Evolutionary conservation across 2,329 filamentous ascomycete species (phyloP), one percentile per base, ranked within the genome.

Genomic region (Tolypocladium tropicale): DNA sequence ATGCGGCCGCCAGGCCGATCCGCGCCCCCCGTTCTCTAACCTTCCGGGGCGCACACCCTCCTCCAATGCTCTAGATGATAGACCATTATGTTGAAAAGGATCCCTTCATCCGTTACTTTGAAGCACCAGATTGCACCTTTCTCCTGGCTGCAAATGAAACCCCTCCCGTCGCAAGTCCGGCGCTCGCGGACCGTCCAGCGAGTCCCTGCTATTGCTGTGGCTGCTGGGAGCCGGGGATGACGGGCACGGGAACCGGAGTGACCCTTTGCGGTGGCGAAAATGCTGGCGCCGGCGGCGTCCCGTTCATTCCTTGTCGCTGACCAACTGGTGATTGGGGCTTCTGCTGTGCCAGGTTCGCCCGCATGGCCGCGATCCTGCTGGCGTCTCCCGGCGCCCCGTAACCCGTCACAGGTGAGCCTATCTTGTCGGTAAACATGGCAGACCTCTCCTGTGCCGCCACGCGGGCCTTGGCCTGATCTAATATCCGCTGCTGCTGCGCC

Each of bases 401-500:
- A 23, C 71, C 71, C n/a, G 74, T 63, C 21, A 71, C 70, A 0
- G 78, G 58, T 70, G 90, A 54, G 70, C 82, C 14, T 63, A 73
- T 69, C 63, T 73, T 75, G 51, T 74, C 71, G 23, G 68, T 68
- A 56, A 74, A 74, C 56, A 72, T 71, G 57, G 67, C 66, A 25
- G 70, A 70, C 32, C 73, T 69, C 58, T 76, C 73, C 53, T 76
- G 74, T 0, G 75, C 74, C 18, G 75, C 74, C 16, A 75, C 72
- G 30, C 76, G 68, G 3, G 76, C 77, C 55, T 77, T 76, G 9
- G 78, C 76, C 64, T 80, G 77, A 54, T 80, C 77, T 64, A 78
- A 68, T 51, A 78, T 74, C 55, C 76, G 74, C 62, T 77, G 74
- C 62, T 79, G 77, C 57, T 78, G 76, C 18, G 73, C 72, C 60